Base-by-base conservation (phyloP, 139 green algal genomes). In the Tetradesmus obliquus region DNA sequence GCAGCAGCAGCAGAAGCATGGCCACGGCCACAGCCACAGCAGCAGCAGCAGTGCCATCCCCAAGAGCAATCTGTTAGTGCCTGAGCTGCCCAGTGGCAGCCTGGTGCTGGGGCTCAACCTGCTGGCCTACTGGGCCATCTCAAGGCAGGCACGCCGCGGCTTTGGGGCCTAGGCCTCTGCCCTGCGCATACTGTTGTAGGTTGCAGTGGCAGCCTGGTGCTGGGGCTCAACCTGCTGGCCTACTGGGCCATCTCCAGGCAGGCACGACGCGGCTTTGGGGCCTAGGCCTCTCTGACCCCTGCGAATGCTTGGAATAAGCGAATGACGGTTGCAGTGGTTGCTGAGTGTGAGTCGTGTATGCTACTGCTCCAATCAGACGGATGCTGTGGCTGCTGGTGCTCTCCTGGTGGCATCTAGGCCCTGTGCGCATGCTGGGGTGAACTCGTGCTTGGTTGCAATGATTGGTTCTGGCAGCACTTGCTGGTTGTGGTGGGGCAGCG, bases 91-190 rank as follows among this genome's bases (percentile, higher is more conserved):
- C 1, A 83, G 54, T 2, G 62, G 81, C 4, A 74, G 45, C 58
- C 79, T 92, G 74, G 87, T 92, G 66, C 19, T 93, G 60, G 84
- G n/a, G 3, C 89, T 95, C 58, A 95, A 95, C 86, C 58, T 94
- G 2, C 17, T 58, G 58, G 88, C 91, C 10, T 95, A 92, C 81
- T 94, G 89, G 84, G 20, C 69, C 3, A 89, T 92, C 20, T 88
- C 89, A 9, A 62, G 58, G 19, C 58, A 87, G 79, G 76, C 86
- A 2, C 76, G 86, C 22, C 74, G 86, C 12, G 66, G 86, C 53
- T 84, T 90, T n/a, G 53, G 71, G 4, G 69, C 19, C 4, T 82
- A 55, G 54, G 5, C 3, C 19, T 15, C 2, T 71, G 8, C 8
- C 60, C 15, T 10, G 60, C 32, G 32, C 32, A 45, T 45, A 45